A percentile compares a stretch with the other conserved stretches of the same genome.
Evolutionary conservation across 2,329 filamentous ascomycete genomes (phyloP).

Genomic region (Hawksworthiomyces lignivorus): DNA sequence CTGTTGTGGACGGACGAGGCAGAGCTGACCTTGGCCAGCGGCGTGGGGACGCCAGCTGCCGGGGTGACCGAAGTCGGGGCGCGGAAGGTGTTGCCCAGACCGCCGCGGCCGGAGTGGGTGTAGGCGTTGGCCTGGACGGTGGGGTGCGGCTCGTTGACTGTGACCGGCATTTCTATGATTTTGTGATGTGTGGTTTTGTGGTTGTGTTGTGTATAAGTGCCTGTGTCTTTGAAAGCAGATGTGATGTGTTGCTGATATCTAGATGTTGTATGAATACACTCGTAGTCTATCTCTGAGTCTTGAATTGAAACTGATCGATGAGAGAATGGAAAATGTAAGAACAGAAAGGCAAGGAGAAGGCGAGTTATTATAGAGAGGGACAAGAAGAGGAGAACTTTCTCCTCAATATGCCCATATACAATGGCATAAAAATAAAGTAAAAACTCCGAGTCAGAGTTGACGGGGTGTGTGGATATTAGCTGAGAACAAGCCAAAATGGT

Average conservation of each 20-base stretch:
- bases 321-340: no score
- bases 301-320: no score
- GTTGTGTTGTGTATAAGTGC: not conserved
- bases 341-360: no score
- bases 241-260: no score
- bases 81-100: constrained; percentile 49
- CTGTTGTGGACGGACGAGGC: constrained; percentile 35
- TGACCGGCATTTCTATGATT: constrained; percentile 36
- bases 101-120: constrained; percentile 48
- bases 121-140: constrained; percentile 38
- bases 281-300: no score
- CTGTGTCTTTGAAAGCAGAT: no score
- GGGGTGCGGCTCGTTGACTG: constrained; percentile 42
- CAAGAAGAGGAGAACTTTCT: no score
- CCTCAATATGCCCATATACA: no score
- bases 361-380: no score
- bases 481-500: constrained; percentile 8
- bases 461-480: constrained; percentile 2
- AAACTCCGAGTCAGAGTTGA: constrained; percentile 2
- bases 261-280: no score
- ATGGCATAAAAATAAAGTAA: not conserved
- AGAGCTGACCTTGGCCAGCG: constrained; percentile 32
- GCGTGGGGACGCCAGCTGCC: constrained; percentile 42
- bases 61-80: constrained; percentile 34
- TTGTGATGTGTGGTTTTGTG: not conserved